Base-by-base conservation (phyloP, 805 yeast genomes). In the Yueomyces sp. region DNA sequence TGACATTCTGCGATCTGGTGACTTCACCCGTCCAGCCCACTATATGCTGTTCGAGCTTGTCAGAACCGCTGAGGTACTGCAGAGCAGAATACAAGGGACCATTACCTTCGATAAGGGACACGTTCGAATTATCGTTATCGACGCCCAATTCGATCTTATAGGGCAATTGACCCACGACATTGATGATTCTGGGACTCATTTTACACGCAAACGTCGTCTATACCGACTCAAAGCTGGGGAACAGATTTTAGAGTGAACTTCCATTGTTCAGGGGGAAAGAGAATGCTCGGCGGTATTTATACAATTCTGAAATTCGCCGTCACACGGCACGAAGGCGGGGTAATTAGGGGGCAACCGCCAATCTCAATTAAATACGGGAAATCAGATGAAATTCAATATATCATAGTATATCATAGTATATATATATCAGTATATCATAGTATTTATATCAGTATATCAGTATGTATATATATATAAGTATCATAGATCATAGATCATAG, bases 21-120 rank as follows among this genome's bases (percentile, higher is more conserved):
- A 92, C 68, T 61, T 87, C 97, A 40, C 98, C 98, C 0, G 96
- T 84, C 98, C 98, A 92, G 1, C 86, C 96, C 42, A 92, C 78
- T 42, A 85, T 65, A 51, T 86, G 85, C 40, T 88, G 80, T 48
- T 87, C 94, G 92, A 96, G 90, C 27, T 78, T 74, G 0, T 88
- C 74, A 45, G 74, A 74, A 42, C 68, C 70, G 33, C 54, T 49
- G 42, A 87, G 64, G 55, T 74, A 79, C 47, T 73, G 70, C 47
- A 84, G 74, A 19, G 94, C 77, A 3, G 95, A 79, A 54, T 82
- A 80, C 36, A 90, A 65, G 0, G 96, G 94, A 7, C 92, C 78
- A 53, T 85, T 84, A 2, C 97, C 97, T 6, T 92, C 70, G 9
- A 79, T 66, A 37, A 79, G 77, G 43, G 70, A 73, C 38, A 80